Base-by-base conservation (phyloP, 768 basidiomycete species). In the Tulasnella sp. region DNA sequence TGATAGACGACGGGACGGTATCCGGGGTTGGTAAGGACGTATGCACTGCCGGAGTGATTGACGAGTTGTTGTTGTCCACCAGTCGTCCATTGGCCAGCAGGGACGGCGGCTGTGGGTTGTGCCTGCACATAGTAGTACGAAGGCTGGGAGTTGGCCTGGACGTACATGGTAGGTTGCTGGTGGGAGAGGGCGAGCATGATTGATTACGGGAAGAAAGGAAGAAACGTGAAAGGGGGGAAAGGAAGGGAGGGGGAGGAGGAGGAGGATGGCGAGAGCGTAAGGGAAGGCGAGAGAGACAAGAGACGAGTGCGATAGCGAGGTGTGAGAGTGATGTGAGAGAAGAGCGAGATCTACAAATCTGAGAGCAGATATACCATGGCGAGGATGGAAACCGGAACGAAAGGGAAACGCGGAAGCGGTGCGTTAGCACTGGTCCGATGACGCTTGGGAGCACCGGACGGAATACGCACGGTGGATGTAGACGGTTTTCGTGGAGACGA, bases 11-110 rank as follows among this genome's bases (percentile, higher is more conserved):
- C 34, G 34, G 34, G 45, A 48, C 19, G 45, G 45, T 56, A 44
- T 38, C 41, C 42, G 54, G 34, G 41, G 54, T 56, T 56, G 4
- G 45, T n/a, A 19, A 7, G n/a, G 45, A 48, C 45, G n/a, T 38
- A 56, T 12, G 29, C 57, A 48, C 21, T 31, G 21, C 57, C 57
- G 34, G 45, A 25, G 30, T 50, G 49, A 30, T 29, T 29, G 45
- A 59, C 57, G 5, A 30, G 30, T 49, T 15, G 34, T 15, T 38
- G 34, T 38, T 38, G 34, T 7, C 34, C 34, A 15, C 34, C 49
- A 31, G 57, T 10, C 27, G 49, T 25, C 57, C 57, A 59, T 46
- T 59, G 57, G 22, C 57, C 57, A 49, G 57, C 57, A 51, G 57
- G 30, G 34, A 38, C 34, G 34, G 34, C 19, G 57, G 0, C 43